Conservation (phyloP, 202 grass and related monocot genomes). For the Brachypodium distachyon region DNA sequence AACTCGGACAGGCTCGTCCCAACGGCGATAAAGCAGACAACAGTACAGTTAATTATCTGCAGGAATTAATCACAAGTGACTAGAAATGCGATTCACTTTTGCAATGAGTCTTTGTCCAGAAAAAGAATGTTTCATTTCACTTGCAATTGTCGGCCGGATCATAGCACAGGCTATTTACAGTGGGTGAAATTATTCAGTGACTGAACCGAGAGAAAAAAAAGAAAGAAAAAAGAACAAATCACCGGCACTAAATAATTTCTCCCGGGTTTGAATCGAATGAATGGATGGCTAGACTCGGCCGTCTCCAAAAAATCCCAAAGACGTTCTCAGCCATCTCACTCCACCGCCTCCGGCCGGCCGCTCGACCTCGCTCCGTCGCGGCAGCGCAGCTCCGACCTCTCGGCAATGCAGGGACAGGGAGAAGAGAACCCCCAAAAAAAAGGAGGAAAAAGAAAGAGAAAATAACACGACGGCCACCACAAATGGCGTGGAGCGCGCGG, state of each 20-base stretch:
- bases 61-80: too few relatives aligned
- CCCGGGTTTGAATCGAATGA: conserved; percentile 41
- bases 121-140: conserved; percentile 6
- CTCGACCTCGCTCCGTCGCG: neutral
- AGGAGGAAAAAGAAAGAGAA: neutral
- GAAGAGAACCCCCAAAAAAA: too few relatives aligned
- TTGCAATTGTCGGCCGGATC: conserved; percentile 33
- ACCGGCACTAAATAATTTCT: conserved; percentile 11
- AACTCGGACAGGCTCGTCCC: neutral
- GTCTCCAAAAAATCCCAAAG: conserved; percentile 38
- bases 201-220: neutral
- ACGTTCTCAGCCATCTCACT: conserved; percentile 69
- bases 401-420: conserved; percentile 25
- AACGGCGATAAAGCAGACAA: too few relatives aligned
- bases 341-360: conserved; percentile 34
- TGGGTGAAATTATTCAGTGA: conserved; percentile 17
- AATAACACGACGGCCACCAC: conserved; percentile 1
- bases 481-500: conserved; percentile 6
- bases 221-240: conserved; percentile 10
- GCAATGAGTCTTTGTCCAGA: neutral
- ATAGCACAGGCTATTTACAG: conserved; percentile 34
- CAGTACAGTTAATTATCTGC: too few relatives aligned
- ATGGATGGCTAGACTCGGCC: conserved; percentile 50
- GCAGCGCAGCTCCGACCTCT: conserved; percentile 30
- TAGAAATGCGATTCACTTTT: neutral